Evolutionary conservation across 2,329 filamentous ascomycete species (phyloP).

Genomic region (Alternaria conjuncta): DNA sequence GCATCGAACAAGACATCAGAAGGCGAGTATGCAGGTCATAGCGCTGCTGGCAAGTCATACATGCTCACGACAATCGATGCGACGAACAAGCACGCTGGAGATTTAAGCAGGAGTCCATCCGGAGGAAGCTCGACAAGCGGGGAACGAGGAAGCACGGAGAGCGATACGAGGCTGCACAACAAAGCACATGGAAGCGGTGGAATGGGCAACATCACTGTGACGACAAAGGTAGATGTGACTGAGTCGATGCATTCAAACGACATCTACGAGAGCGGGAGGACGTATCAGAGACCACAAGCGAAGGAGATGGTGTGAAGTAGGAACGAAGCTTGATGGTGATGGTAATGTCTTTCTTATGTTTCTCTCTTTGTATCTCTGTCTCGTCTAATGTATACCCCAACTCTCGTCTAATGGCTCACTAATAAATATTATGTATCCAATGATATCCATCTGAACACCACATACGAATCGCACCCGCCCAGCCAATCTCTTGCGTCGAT

Average conservation of each 20-base stretch:
- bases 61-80: constrained; percentile 19
- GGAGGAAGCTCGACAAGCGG: constrained; percentile 5
- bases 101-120: not conserved
- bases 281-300: not conserved
- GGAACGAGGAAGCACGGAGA: constrained; percentile 8
- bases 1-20: constrained; percentile 4
- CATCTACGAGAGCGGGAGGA: not conserved
- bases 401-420: not conserved
- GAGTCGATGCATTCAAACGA: constrained; percentile 5
- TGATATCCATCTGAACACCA: not conserved
- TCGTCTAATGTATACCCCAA: not conserved
- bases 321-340: not conserved
- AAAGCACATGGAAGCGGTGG: not conserved
- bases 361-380: not conserved
- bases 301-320: constrained; percentile 2
- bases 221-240: constrained; percentile 19
- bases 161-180: not conserved
- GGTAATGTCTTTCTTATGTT: not conserved
- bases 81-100: not conserved
- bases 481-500: not conserved
- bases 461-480: not conserved
- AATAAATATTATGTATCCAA: not conserved
- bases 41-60: constrained; percentile 8
- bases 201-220: constrained; percentile 13
- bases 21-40: constrained; percentile 1